Conservation (phyloP, 495 filamentous ascomycete genomes). For the Apodospora peruviana region DNA sequence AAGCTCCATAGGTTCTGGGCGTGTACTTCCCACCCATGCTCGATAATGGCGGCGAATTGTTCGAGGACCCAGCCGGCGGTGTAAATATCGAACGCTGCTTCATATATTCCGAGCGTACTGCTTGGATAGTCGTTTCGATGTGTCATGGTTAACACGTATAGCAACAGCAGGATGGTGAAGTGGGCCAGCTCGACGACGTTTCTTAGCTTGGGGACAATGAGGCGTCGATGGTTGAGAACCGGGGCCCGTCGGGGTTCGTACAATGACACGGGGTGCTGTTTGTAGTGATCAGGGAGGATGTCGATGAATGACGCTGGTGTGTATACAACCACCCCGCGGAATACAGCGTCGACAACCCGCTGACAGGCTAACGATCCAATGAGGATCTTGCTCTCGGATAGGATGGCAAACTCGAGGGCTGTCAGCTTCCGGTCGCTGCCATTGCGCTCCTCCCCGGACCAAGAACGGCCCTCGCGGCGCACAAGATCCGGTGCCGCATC, state of each 20-base stretch:
- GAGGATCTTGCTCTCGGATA: constrained; percentile 57
- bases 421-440: constrained; percentile 53
- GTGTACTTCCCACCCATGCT: constrained; percentile 64
- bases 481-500: constrained; percentile 50
- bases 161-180: constrained; percentile 49
- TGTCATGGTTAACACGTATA: constrained; percentile 53
- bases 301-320: constrained; percentile 58
- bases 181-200: constrained; percentile 55
- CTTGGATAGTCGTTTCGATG: constrained; percentile 32
- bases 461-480: constrained; percentile 26
- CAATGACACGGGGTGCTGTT: constrained; percentile 55
- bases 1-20: constrained; percentile 66
- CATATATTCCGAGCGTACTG: constrained; percentile 41
- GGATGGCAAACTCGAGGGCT: constrained; percentile 58
- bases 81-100: constrained; percentile 52
- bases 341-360: constrained; percentile 56
- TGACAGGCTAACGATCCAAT: constrained; percentile 53
- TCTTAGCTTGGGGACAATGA: constrained; percentile 55
- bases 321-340: constrained; percentile 53
- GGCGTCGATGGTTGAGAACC: constrained; percentile 59
- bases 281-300: constrained; percentile 62
- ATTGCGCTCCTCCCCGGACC: constrained; percentile 43
- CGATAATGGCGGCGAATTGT: constrained; percentile 57
- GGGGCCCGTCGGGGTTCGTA: constrained; percentile 55
- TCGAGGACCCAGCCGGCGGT: constrained; percentile 57